Evolutionary conservation across 129 eudicot species (phyloP).

Genomic region (Chrysanthemum seticuspe): DNA sequence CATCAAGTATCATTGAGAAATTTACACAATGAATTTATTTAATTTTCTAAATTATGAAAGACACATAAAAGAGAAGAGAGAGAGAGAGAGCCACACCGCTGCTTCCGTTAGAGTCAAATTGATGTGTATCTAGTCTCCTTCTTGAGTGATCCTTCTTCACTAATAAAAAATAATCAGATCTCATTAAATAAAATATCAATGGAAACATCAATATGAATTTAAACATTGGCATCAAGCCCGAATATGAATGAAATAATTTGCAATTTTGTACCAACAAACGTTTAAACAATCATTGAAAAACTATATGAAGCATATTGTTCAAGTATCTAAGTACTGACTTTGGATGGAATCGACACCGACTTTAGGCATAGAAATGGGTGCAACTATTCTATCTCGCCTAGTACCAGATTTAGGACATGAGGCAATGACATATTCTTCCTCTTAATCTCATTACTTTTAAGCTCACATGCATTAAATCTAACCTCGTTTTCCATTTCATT

Average conservation of each 20-base stretch:
- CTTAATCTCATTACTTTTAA: too few species aligned
- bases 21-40: neutral
- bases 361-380: too few species aligned
- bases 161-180: neutral
- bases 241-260: neutral
- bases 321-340: too few species aligned
- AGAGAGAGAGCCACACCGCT: conserved; percentile 47
- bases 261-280: neutral
- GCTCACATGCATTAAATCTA: too few species aligned
- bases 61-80: neutral
- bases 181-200: neutral
- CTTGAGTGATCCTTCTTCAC: conserved; percentile 68
- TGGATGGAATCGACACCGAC: too few species aligned
- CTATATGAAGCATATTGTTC: too few species aligned
- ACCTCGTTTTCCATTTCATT: too few species aligned
- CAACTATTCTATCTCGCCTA: too few species aligned
- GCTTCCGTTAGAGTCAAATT: conserved; percentile 55
- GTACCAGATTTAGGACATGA: too few species aligned
- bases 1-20: neutral
- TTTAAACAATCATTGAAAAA: too few species aligned
- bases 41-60: conserved; percentile 7
- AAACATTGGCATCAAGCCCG: neutral
- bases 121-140: conserved; percentile 72
- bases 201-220: neutral
- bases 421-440: too few species aligned